Base-by-base conservation (phyloP, 73 alveolate species). In the Diophrys sp. region DNA sequence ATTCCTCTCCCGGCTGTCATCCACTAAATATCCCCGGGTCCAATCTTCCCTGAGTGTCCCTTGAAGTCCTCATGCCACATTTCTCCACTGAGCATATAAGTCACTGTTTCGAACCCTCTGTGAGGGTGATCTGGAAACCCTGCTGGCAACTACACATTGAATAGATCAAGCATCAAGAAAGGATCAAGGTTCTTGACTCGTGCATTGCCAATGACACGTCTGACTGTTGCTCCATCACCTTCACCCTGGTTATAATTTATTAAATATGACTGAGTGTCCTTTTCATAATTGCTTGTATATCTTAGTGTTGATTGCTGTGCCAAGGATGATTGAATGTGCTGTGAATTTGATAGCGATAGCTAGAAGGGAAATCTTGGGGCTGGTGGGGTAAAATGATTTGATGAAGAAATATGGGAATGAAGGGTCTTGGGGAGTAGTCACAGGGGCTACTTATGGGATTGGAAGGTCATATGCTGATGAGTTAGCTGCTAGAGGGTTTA, bases 151-250 rank as follows among this genome's bases (percentile, higher is more conserved):
- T 8, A 77, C 18, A 54, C 79, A 14, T 53, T 77, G 67, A 53
- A 31, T 2, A 11, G 23, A 62, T 62, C 73, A 2, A 90, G 85
- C 95, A 90, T 89, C 62, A 89, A 84, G 87, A 91, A 91, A 29
- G 97, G 98, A 73, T 95, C 96, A 62, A 93, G 81, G 57, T 44
- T 78, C 54, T 73, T 78, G 26, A 90, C 71, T 14, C 82, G 56
- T 57, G 80, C 56, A 1, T 56, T 78, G 29, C 97, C 97, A 14
- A 94, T 94, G 71, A 89, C 77, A 44, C 98, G 28, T 29, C 71
- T 70, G 1, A 94, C 97, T 68, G 75, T 70, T 8, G 98, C 98
- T 2, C 98, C 98, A 54, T 70, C 92, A 2, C 97, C 98, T 84
- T 93, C 98, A 23, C 31, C 5, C 18, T 44, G 62, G 62, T 44